These are phyloP conservation scores for Yamadazyma atlantica DNA, from an alignment of 1,139 yeast genomes.

Conservation along the genomic window DNA sequence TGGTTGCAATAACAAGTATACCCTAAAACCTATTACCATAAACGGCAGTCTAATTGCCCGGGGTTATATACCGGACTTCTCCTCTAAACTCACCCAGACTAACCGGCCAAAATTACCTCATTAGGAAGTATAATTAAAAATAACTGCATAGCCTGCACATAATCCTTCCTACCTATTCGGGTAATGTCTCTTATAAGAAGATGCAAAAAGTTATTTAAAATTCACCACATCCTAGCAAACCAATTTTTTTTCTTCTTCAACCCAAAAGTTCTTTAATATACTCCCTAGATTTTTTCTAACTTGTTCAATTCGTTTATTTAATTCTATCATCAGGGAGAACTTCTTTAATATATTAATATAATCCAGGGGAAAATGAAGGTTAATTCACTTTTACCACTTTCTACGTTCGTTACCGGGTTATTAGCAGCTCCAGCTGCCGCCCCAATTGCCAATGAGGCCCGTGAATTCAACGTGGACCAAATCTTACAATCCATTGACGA, in stretches of 20 bases:
- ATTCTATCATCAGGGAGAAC: not conserved
- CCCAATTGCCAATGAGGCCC: constrained; percentile 2
- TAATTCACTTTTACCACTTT: constrained; percentile 12
- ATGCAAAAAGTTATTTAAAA: constrained; percentile 1
- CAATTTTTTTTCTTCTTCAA: not conserved
- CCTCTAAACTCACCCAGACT: too few relatives aligned
- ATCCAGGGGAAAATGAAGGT: constrained; percentile 15
- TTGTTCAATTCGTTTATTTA: not conserved
- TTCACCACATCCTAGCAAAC: not conserved
- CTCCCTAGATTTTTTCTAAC: not conserved
- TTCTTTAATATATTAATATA: too few relatives aligned
- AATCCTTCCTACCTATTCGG: not conserved
- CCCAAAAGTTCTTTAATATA: not conserved
- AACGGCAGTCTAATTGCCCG: not conserved
- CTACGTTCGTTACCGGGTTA: constrained; percentile 15
- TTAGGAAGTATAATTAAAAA: constrained; percentile 1
- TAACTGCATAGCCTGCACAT: not conserved
- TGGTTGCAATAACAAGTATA: not conserved
- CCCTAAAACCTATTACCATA: not conserved
- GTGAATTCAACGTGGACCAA: constrained; percentile 11
- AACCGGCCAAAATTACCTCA: not conserved
- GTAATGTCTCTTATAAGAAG: not conserved
- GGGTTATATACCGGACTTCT: not conserved
- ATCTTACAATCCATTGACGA: constrained; percentile 12
- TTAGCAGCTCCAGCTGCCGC: constrained; percentile 17